Base-by-base conservation (phyloP, 805 yeast genomes). In the Priceomyces medius region DNA sequence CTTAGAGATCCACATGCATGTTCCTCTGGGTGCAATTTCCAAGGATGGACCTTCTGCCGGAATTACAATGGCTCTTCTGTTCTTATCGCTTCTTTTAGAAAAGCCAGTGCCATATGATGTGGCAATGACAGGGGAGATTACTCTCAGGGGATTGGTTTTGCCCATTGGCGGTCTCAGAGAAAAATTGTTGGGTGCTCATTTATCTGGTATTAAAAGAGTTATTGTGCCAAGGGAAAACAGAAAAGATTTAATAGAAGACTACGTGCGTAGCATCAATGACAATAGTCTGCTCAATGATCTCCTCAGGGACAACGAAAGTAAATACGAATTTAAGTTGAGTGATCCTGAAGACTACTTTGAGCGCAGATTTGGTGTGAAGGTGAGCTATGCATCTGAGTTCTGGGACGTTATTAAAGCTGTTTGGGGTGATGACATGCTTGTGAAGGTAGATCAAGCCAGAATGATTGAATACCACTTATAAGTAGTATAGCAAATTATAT, bases 121-220 rank as follows among this genome's bases (percentile, higher is more conserved):
- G 37, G 95, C 95, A 38, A 84, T 87, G 93, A 87, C 95, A 1
- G 95, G 95, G 4, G 95, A 86, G 59, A 81, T 86, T 45, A 85
- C 93, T 0, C 70, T 87, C 3, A 66, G 91, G 32, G 95, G 95
- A 4, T 71, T 82, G 49, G 84, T 87, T 0, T 66, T 87, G 34
- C 90, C 90, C 6, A 86, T 87, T 49, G 95, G 95, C 4, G 95
- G 95, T 0, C 71, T 86, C 20, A 76, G 81, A 40, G 95, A 86
- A 61, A 85, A 85, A 60, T 64, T 85, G 29, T 68, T 84, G 16
- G 93, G 93, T 2, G 93, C 93, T 0, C 89, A 86, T 53, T 69
- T 85, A 48, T 80, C 84, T 28, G 66, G 66, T 1, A 66, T 70
- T 40, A 70, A 66, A 31, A 73, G 73, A 42, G 84, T 88, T 27